A percentile compares a stretch with the other conserved stretches of the same genome.
These are phyloP conservation scores for Microcyclospora pomicola DNA, from an alignment of 2,329 filamentous ascomycete genomes.

Conservation along the genomic window DNA sequence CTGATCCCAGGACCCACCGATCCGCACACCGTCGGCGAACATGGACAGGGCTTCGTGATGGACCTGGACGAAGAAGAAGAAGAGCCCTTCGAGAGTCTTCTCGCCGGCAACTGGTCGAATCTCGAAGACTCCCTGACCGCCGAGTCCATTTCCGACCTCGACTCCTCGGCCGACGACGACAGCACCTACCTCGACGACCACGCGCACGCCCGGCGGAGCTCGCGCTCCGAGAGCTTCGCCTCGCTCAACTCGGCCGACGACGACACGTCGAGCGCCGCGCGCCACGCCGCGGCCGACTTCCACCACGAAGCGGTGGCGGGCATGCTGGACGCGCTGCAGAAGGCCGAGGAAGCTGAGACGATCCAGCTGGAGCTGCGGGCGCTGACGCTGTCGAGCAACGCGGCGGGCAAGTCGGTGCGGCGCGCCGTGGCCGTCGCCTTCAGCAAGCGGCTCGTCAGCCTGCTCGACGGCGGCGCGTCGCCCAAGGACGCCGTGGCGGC, in stretches of 20 bases:
- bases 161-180: conserved; percentile 34
- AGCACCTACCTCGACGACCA: conserved; percentile 28
- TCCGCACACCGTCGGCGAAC: conserved; percentile 40
- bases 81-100: conserved; percentile 34
- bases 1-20: conserved; percentile 28
- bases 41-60: conserved; percentile 45
- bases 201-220: conserved; percentile 24
- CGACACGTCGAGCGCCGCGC: conserved; percentile 24
- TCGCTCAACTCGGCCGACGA: conserved; percentile 48
- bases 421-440: conserved; percentile 76
- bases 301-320: conserved; percentile 77
- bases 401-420: conserved; percentile 77
- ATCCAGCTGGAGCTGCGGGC: conserved; percentile 90
- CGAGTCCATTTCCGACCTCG: conserved; percentile 51
- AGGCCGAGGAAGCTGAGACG: conserved; percentile 59
- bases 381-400: conserved; percentile 79
- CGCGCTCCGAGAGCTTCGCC: conserved; percentile 22
- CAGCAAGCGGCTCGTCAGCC: conserved; percentile 63
- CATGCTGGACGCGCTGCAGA: conserved; percentile 71
- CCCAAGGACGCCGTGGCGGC: conserved; percentile 29
- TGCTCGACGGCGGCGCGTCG: conserved; percentile 36
- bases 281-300: conserved; percentile 47
- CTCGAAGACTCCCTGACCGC: conserved; percentile 36
- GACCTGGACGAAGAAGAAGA: conserved; percentile 52
- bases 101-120: conserved; percentile 21